Percentiles rank a stretch among this genome's conserved stretches.
phyloP scores from a whole-genome alignment of 768 basidiomycete genomes.

The Kockovaella imperatae region DNA sequence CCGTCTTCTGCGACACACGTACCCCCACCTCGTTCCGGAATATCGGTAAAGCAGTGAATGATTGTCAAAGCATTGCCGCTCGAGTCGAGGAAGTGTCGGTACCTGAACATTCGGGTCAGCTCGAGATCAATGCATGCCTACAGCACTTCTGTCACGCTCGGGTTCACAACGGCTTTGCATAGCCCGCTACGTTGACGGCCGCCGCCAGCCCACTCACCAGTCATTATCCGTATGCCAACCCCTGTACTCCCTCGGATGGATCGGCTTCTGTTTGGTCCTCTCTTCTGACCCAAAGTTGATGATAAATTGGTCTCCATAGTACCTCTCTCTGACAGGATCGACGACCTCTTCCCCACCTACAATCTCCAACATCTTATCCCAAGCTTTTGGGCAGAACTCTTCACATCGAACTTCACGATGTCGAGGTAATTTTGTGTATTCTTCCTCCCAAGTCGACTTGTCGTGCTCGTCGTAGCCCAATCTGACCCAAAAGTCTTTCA shows the following conservation, averaged over 20 bases:
- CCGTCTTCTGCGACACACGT: slow-evolving; percentile 24
- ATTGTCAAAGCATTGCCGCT: slow-evolving; percentile 23
- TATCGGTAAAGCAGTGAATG: slow-evolving; percentile 30
- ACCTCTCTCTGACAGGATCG: slow-evolving; percentile 19
- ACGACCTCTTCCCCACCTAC: slow-evolving; percentile 27
- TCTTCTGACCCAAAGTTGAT: slow-evolving; percentile 20
- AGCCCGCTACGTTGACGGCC: too few relatives aligned
- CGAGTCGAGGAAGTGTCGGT: slow-evolving; percentile 30
- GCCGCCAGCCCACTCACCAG: slow-evolving; percentile 6
- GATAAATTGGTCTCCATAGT: slow-evolving; percentile 28
- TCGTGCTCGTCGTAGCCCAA: slow-evolving; percentile 19
- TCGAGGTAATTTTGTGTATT: slow-evolving; percentile 12
- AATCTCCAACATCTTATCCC: slow-evolving; percentile 22
- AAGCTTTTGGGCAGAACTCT: slow-evolving; percentile 25
- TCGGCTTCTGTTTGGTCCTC: slow-evolving; percentile 4
- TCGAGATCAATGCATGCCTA: too few relatives aligned
- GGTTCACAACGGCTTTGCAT: too few relatives aligned
- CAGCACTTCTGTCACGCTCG: too few relatives aligned
- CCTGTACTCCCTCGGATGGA: background rate
- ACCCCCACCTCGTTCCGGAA: slow-evolving; percentile 16
- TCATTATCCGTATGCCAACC: slow-evolving; percentile 32
- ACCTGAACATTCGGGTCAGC: too few relatives aligned
- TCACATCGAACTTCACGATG: slow-evolving; percentile 17
- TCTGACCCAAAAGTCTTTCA: slow-evolving; percentile 17
- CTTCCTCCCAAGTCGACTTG: slow-evolving; percentile 17